Conservation (phyloP, 1,284 basidiomycete genomes). For the Schizophyllum amplum region DNA sequence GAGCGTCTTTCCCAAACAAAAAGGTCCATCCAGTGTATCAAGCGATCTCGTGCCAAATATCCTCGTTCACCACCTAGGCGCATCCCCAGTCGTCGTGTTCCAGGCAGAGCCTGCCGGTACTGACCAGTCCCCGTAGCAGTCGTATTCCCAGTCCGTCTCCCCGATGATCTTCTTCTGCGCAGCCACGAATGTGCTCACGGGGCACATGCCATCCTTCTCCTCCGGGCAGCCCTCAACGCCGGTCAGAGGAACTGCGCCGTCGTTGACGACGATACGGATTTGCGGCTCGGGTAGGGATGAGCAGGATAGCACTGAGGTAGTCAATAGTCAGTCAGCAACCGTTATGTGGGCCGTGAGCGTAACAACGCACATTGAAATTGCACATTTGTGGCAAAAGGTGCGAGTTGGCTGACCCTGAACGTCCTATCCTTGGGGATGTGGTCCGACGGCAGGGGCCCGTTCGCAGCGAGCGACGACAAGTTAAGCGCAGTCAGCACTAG, state of each 20-base stretch:
- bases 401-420: constrained; percentile 60
- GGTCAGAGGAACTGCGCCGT: constrained; percentile 79
- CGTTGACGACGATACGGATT: constrained; percentile 79
- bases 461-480: constrained; percentile 58
- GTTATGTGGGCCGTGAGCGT: not conserved
- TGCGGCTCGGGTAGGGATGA: constrained; percentile 44
- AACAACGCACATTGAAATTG: constrained; percentile 59
- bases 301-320: constrained; percentile 46
- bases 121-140: constrained; percentile 68
- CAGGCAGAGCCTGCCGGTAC: constrained; percentile 48
- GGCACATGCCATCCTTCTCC: constrained; percentile 74
- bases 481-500: constrained; percentile 68
- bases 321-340: constrained; percentile 1
- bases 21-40: not conserved
- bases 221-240: constrained; percentile 67
- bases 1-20: no score
- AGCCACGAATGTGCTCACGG: constrained; percentile 65
- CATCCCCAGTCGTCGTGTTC: constrained; percentile 49
- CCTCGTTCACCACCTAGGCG: constrained; percentile 20
- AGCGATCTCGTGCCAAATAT: not conserved
- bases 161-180: constrained; percentile 61
- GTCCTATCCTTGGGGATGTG: constrained; percentile 56
- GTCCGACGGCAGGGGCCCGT: constrained; percentile 63
- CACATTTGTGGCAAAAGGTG: constrained; percentile 72
- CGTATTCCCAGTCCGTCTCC: constrained; percentile 70